Base-by-base conservation (phyloP, 1,284 basidiomycete species). In the Butyriboletus appendiculatus region DNA sequence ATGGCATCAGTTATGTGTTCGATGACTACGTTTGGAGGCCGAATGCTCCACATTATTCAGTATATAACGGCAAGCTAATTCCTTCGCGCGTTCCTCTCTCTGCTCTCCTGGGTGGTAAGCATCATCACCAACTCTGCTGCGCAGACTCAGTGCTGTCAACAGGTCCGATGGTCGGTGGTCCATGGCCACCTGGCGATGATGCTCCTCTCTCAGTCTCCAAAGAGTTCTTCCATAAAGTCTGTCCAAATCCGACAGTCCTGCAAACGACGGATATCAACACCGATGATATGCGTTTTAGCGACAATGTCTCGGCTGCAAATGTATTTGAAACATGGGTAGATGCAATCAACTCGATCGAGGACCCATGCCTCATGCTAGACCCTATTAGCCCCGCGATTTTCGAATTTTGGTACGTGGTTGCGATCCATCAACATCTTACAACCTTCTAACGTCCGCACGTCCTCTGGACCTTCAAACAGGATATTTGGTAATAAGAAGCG, bases 111-210 rank as follows among this genome's bases (percentile, higher is more conserved):
- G 51, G 66, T 12, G 70, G 67, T 68, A 51, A 47, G 66, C n/a
- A 41, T 28, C 26, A 24, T 33, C 7, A 3, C 20, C 12, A 9
- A 24, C 22, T 6, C 5, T 6, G 6, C 20, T 46, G 30, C 20
- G 4, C 28, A 40, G 35, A 47, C 41, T 50, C 33, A 44, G 44
- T 10, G 14, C 18, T 12, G 10, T 43, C 14, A n/a, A 45, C 53
- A 70, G 76, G 77, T 16, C 71, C 76, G 1, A 70, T 74, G 42
- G 76, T 72, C 0, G 77, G 77, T 12, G 75, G 68, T 6, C 47
- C 61, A 16, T 72, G 73, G 63, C 65, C 70, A 7, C 43, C 58
- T 0, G 70, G 62, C 4, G 71, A 72, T 37, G 12, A 50, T 12
- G 62, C 69, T 0, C 76, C 76, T 12, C 67, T 70, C 9, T 64